Percentiles rank a stretch among this genome's conserved stretches.
Conservation (phyloP, 169 alveolate genomes). For the Cardiosporidium cionae region DNA sequence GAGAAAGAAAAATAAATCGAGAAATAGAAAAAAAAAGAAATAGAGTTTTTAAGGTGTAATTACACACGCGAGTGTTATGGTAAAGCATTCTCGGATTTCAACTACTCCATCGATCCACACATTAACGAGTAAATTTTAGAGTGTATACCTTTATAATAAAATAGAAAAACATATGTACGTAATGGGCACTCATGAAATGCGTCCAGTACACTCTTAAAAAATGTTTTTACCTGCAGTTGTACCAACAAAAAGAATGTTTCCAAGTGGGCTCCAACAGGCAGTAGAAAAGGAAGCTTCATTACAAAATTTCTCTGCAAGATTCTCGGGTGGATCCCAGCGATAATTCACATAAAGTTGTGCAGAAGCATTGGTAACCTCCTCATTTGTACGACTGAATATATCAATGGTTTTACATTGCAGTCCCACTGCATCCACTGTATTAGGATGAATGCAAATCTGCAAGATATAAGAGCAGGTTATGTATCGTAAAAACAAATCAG, state of each 20-base stretch:
- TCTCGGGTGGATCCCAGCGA: neutral
- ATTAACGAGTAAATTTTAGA: too few relatives aligned
- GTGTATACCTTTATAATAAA: too few relatives aligned
- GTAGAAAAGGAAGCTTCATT: neutral
- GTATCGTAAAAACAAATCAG: neutral
- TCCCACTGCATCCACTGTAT: too few relatives aligned
- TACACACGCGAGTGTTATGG: too few relatives aligned
- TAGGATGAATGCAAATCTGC: neutral
- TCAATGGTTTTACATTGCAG: neutral
- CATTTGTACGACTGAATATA: neutral
- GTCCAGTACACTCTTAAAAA: too few relatives aligned
- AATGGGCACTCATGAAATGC: too few relatives aligned
- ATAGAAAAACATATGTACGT: too few relatives aligned
- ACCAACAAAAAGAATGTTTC: neutral
- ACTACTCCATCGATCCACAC: too few relatives aligned
- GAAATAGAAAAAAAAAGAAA: too few relatives aligned
- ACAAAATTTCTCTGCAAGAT: neutral
- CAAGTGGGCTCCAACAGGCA: neutral
- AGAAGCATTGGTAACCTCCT: neutral
- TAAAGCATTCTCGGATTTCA: too few relatives aligned
- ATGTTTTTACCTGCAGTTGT: neutral
- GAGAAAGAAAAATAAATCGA: too few relatives aligned
- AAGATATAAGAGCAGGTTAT: neutral
- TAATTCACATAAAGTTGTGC: neutral
- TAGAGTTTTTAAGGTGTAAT: too few relatives aligned